A percentile compares a stretch with the other conserved stretches of the same genome.
Evolutionary conservation across 495 filamentous ascomycete species (phyloP).

Genomic region (Friedmanniomyces endolithicus): DNA sequence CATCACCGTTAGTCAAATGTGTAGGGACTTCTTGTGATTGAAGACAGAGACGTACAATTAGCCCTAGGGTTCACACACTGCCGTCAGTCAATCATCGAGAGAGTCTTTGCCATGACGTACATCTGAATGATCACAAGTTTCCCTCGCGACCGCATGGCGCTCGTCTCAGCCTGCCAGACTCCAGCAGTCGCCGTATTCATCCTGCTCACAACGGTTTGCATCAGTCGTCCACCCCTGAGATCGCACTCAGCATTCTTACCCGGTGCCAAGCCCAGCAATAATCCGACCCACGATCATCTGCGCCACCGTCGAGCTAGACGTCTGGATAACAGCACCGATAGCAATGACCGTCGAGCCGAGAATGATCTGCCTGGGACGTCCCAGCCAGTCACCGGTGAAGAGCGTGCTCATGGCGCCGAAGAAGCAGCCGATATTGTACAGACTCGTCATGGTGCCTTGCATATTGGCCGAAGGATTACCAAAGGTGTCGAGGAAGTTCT

Average conservation of each 20-base stretch:
- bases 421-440: slow-evolving; percentile 26
- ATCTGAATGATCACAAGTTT: slow-evolving; percentile 19
- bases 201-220: too few relatives aligned
- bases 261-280: slow-evolving; percentile 16
- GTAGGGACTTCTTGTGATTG: too few relatives aligned
- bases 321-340: slow-evolving; percentile 14
- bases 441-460: slow-evolving; percentile 48
- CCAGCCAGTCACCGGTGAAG: slow-evolving; percentile 12
- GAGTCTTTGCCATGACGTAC: slow-evolving; percentile 14
- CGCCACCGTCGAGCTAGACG: slow-evolving; percentile 4
- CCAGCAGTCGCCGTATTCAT: slow-evolving; percentile 15
- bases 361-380: slow-evolving; percentile 15
- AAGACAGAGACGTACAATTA: too few relatives aligned
- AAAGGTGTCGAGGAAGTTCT: slow-evolving; percentile 17
- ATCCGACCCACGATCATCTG: slow-evolving; percentile 19
- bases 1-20: slow-evolving; percentile 9
- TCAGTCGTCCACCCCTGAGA: not conserved
- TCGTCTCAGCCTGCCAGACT: slow-evolving; percentile 18
- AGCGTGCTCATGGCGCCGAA: slow-evolving; percentile 12
- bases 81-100: slow-evolving; percentile 9
- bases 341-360: slow-evolving; percentile 13
- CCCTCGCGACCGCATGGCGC: slow-evolving; percentile 4
- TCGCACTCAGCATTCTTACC: not conserved
- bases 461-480: slow-evolving; percentile 25
- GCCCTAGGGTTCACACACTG: too few relatives aligned